Conservation (phyloP, 2,329 filamentous ascomycete genomes). For the Aureobasidium sp. region DNA sequence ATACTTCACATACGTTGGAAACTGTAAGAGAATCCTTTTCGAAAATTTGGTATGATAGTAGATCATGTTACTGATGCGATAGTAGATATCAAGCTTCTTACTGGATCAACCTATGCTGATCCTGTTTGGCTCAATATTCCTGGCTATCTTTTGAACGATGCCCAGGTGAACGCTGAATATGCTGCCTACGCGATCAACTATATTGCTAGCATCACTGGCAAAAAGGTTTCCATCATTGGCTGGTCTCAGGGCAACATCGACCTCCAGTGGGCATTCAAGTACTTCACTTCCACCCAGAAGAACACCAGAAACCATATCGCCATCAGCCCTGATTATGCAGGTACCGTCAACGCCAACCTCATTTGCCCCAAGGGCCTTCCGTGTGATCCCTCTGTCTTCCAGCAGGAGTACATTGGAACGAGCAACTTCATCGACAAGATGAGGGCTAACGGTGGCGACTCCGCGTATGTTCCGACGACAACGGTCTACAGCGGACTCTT, state of each 20-base stretch:
- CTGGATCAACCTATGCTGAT: conserved; percentile 34
- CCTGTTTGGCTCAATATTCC: conserved; percentile 51
- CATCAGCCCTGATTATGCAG: conserved; percentile 46
- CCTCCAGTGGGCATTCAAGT: conserved; percentile 50
- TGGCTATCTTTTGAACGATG: conserved; percentile 36
- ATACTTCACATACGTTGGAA: conserved; percentile 36
- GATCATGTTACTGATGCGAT: not conserved
- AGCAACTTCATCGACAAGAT: conserved; percentile 36
- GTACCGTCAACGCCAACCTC: conserved; percentile 33
- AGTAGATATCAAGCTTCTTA: conserved; percentile 40
- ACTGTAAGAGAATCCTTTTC: conserved; percentile 18
- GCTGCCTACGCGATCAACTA: conserved; percentile 52
- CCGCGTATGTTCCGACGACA: conserved; percentile 47
- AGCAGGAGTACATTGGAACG: conserved; percentile 35
- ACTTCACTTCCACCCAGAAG: conserved; percentile 43
- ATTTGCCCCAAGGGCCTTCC: conserved; percentile 21
- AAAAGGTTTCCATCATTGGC: conserved; percentile 37
- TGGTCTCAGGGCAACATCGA: conserved; percentile 51
- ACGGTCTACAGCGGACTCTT: conserved; percentile 40
- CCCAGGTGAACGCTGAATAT: conserved; percentile 45
- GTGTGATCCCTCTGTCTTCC: conserved; percentile 35
- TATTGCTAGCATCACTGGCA: conserved; percentile 33
- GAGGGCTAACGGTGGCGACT: conserved; percentile 38
- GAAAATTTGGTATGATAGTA: no score
- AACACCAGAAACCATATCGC: conserved; percentile 42